phyloP scores from a whole-genome alignment of 805 yeast genomes.

The Myxozyma neotropica region DNA sequence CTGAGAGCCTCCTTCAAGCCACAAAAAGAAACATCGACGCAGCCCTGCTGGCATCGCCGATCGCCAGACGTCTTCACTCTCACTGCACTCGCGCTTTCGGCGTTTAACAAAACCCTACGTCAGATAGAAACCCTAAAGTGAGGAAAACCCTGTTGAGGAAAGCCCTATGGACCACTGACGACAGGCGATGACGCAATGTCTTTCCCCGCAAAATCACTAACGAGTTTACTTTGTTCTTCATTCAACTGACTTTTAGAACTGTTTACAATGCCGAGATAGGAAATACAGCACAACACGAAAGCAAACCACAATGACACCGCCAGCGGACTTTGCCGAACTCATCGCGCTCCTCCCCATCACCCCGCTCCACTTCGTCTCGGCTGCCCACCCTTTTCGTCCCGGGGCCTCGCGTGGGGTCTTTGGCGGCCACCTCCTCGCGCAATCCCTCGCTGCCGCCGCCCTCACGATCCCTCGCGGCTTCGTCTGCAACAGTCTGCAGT shows the following conservation, averaged over 20 bases:
- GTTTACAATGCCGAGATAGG: no score
- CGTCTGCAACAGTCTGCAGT: conserved; percentile 13
- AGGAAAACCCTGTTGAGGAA: background rate
- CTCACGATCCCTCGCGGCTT: background rate
- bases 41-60: background rate
- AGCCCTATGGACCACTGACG: background rate
- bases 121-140: background rate
- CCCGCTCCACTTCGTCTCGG: conserved; percentile 3
- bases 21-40: no score
- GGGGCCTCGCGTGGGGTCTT: conserved; percentile 15
- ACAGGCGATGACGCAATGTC: no score
- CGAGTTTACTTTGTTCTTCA: no score
- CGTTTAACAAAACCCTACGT: conserved; percentile 9
- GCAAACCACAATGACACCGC: conserved; percentile 14
- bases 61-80: background rate
- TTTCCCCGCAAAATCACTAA: conserved; percentile 3
- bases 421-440: conserved; percentile 30
- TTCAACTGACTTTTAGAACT: no score
- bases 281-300: no score
- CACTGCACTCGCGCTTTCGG: conserved; percentile 8
- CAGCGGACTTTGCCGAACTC: conserved; percentile 15
- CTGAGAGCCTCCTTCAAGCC: no score
- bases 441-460: conserved; percentile 19
- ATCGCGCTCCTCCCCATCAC: conserved; percentile 5
- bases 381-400: conserved; percentile 11